Conservation (phyloP, 257 asterid species). For the Fraxinus excelsior region DNA sequence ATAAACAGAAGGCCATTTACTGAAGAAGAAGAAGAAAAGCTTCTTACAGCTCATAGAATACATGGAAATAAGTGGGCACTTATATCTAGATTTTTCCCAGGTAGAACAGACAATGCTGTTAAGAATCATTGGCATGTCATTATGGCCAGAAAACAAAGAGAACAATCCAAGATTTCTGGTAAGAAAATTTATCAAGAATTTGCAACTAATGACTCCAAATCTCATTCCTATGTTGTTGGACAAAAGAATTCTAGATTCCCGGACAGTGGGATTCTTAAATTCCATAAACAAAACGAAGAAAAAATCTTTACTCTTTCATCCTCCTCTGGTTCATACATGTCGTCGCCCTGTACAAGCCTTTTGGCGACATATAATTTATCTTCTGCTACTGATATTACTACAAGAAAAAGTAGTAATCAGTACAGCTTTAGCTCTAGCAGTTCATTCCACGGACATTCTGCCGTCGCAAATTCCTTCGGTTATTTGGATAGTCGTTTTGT, state of each 20-base stretch:
- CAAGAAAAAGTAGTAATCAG: conserved; percentile 20
- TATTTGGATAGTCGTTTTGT: neutral
- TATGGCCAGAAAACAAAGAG: conserved; percentile 55
- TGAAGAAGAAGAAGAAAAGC: conserved; percentile 53
- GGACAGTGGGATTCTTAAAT: conserved; percentile 18
- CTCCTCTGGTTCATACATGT: conserved; percentile 15
- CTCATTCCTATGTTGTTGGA: conserved; percentile 24
- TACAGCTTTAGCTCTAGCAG: conserved; percentile 14
- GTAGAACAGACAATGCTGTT: conserved; percentile 56
- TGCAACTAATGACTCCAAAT: conserved; percentile 20
- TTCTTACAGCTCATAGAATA: conserved; percentile 44
- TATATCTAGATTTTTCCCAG: conserved; percentile 52
- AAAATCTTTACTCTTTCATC: conserved; percentile 34
- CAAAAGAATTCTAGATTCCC: neutral
- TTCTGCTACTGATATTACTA: neutral
- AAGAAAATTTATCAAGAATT: conserved; percentile 30
- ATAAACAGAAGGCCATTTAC: conserved; percentile 52
- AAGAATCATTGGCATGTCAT: conserved; percentile 58
- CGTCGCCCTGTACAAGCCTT: neutral
- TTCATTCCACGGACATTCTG: conserved; percentile 7
- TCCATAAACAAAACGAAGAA: conserved; percentile 31
- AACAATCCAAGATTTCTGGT: conserved; percentile 38
- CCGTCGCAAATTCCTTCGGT: conserved; percentile 16
- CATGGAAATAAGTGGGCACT: conserved; percentile 56
- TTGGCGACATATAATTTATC: conserved; percentile 14